Evolutionary conservation across 148 eudicot species (phyloP), one percentile per base, ranked within the genome.

Genomic region (Rhododendron williamsianum): DNA sequence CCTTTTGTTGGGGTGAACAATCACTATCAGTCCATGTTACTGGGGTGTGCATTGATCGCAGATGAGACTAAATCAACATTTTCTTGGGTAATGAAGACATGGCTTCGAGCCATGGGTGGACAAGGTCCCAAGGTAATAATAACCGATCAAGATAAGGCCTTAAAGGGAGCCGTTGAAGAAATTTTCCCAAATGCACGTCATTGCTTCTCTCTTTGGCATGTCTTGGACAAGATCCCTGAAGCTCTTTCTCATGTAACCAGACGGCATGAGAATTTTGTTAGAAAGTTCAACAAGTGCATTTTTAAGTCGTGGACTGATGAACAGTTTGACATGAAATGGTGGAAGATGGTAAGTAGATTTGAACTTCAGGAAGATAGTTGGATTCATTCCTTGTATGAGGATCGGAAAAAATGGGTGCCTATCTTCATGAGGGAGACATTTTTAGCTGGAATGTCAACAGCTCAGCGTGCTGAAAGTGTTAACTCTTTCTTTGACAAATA

Each of bases 61-160:
- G 91, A 90, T 80, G 90, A 90, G 82, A 80, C 91, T 84, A 90
- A 86, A 81, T 82, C 93, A 43, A 90, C 93, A 35, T 88, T 82
- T 89, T 88, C 90, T 85, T 92, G 93, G 93, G 85, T 92, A 85
- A 85, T 92, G 91, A 92, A 90, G 87, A 88, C 91, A 45, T 92
- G 93, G 93, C 93, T 92, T 83, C 87, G 92, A 76, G 91, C 93
- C 85, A 90, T 92, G 93, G 87, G 91, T 78, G 91, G 91, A 67
- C 84, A 90, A 80, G 84, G 89, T 86, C 93, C 93, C 10, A 89
- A 89, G 76, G 86, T 87, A 12, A 92, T 90, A 81, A 86, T 92
- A 58, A 92, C 91, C 30, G 90, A 92, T 84, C 93, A 90, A 85
- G 92, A 89, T 58, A 88, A 89, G 15, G 74, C 86, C 27, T 76